Evolutionary conservation across 2,329 filamentous ascomycete species (phyloP).

Genomic region (Daldinia sp.): DNA sequence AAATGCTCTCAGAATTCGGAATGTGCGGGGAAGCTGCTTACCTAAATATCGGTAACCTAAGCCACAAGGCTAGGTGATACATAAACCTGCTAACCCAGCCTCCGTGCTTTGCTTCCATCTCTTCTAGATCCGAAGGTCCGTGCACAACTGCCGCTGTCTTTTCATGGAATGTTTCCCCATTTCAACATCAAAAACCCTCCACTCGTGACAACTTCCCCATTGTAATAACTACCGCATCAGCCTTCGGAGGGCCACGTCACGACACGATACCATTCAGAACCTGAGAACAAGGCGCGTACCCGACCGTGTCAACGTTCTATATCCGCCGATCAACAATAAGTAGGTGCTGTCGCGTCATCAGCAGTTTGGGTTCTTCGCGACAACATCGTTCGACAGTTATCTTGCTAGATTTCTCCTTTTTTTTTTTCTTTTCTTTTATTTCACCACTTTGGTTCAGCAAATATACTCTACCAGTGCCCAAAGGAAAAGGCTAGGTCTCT

Average conservation of each 20-base stretch:
- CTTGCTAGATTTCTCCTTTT: slow-evolving; percentile 2
- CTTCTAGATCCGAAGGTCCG: slow-evolving; percentile 28
- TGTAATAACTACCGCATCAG: slow-evolving; percentile 20
- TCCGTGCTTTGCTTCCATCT: neutral
- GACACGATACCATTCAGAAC: slow-evolving; percentile 6
- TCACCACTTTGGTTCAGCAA: slow-evolving; percentile 1
- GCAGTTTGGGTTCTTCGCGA: slow-evolving; percentile 11
- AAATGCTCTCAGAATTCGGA: neutral
- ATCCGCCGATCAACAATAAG: neutral
- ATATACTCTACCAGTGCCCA: slow-evolving; percentile 2
- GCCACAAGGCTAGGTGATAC: neutral
- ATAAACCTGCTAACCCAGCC: neutral
- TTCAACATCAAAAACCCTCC: slow-evolving; percentile 27
- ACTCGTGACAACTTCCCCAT: slow-evolving; percentile 19
- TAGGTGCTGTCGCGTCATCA: slow-evolving; percentile 10
- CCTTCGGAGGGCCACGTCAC: slow-evolving; percentile 29
- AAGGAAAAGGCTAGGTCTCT: slow-evolving; percentile 26
- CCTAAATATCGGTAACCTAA: neutral
- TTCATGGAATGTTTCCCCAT: slow-evolving; percentile 20
- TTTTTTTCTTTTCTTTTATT: neutral
- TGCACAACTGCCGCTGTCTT: slow-evolving; percentile 18
- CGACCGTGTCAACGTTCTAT: neutral
- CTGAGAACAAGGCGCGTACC: neutral
- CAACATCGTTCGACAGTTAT: neutral
- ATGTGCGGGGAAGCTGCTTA: slow-evolving; percentile 9